Evolutionary conservation across 139 green algal species (phyloP), one percentile per base, ranked within the genome.

Genomic region (Coelastrella sp.): DNA sequence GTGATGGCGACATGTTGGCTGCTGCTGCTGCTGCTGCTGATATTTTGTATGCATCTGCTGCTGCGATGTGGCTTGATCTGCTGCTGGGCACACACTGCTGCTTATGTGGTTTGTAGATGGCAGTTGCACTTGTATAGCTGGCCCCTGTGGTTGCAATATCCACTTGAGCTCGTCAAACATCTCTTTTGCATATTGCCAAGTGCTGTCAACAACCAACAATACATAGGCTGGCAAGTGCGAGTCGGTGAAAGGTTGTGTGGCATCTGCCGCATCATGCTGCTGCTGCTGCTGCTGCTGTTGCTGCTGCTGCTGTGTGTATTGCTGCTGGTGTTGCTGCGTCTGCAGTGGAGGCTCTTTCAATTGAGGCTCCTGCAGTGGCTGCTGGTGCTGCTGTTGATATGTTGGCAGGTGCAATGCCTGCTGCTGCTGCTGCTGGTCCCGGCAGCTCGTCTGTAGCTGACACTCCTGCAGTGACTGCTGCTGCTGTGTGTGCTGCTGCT

Each of bases 161-260:
- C 57, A 60, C 7, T n/a, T 57, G 14, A 90, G 17, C 5, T 81
- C 78, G 56, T 81, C 79, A 65, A 91, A 91, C 92, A 95, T 95
- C 89, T 95, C 93, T 23, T 76, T 66, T 6, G 92, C 93, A 56
- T 95, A 91, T 5, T 84, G 80, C 93, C 93, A 95, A 20, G 93
- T 95, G 80, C 92, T 92, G 57, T 95, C 93, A 3, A 95, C 82
- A 13, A 91, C 89, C 54, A 95, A 10, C 85, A 95, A 90, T 16
- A 89, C 61, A 59, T 95, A 95, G 0, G 89, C 54, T 17, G 22
- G 64, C n/a, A 5, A 22, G 11, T 13, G 56, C 56, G 61, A 68
- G 7, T 17, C 61, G 7, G 10, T 68, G 10, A 17, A 10, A 57
- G 57, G 16, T 13, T 73, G 11, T 56, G 17, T 57, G 22, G 11